Conservation (phyloP, 75 land plant species). For the Picea sitchensis region DNA sequence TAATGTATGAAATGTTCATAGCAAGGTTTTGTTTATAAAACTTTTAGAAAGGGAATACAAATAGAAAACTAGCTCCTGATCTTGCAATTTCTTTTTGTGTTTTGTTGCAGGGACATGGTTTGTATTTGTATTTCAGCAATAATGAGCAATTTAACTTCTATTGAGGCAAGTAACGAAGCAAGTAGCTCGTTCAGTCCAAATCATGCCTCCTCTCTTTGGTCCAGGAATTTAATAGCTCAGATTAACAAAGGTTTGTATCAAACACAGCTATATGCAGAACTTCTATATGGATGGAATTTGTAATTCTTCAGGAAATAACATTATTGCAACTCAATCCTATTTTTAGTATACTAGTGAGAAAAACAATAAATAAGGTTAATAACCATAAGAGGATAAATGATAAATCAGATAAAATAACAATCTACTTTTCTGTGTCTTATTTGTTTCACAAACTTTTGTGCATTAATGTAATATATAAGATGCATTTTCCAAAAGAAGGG, state of each 20-base stretch:
- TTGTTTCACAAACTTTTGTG: background rate
- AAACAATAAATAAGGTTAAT: background rate
- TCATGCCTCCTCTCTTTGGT: conserved; percentile 2
- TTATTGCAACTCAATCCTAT: background rate
- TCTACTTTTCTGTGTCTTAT: background rate
- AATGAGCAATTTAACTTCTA: conserved; percentile 12
- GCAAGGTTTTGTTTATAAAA: background rate
- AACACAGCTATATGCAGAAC: background rate
- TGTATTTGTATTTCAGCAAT: conserved; percentile 35
- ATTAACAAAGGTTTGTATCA: conserved; percentile 21
- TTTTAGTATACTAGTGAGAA: background rate
- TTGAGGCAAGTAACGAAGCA: background rate
- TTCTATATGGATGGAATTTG: background rate
- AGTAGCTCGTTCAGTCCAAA: background rate
- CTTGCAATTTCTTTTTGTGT: background rate
- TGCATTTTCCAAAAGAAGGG: background rate
- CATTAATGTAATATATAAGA: no score
- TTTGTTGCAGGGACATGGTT: conserved; percentile 39
- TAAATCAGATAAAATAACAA: background rate
- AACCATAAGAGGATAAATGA: background rate
- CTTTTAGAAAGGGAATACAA: background rate
- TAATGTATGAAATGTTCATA: background rate
- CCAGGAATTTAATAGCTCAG: conserved; percentile 14
- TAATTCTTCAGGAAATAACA: background rate
- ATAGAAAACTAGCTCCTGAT: background rate